Evolutionary conservation across 345 rosid genomes (phyloP), one percentile per base, ranked within the genome.

Genomic region (Salix dunnii): DNA sequence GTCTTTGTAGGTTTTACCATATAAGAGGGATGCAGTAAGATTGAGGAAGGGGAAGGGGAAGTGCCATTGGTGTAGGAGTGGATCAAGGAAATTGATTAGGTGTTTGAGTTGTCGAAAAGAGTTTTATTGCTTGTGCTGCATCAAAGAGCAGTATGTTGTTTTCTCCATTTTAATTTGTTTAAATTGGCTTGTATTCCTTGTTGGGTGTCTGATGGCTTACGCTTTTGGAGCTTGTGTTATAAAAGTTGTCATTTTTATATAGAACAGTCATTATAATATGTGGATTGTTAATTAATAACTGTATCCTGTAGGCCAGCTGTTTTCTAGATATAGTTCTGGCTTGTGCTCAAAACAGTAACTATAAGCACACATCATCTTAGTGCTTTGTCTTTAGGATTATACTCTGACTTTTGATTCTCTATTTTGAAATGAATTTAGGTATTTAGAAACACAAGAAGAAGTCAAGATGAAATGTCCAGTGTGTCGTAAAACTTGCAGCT

Each of bases 31-130:
- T 74, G 73, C 83, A 77, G 85, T 83, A 82, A 87, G 77, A 84
- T 77, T 86, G 68, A 88, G 84, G 84, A 84, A 83, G 77, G 86
- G 84, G 76, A 89, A 86, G 85, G 89, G 89, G 85, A 90, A 85
- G 89, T 96, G 99, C 42, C 99, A 96, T 76, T 89, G 91, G 96
- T 96, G 99, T 85, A 85, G 88, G 84, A 89, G 85, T 43, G 84
- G 86, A 30, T 77, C 84, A 76, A 77, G 51, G 84, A 76, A 76
- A 76, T 85, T 96, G 89, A 80, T 92, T 67, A 78, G 83, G 80
- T 93, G 99, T 85, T 84, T 86, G 1, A 92, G 86, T 40, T 96
- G 99, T 85, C 79, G 79, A 68, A 88, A 85, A 71, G 87, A 86
- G 78, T 89, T 85, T 79, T 96, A 84, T 78, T 93, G 99, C 86